These are phyloP conservation scores for Heterobasidion annosum DNA, from an alignment of 1,284 basidiomycete species.

Conservation along the genomic window DNA sequence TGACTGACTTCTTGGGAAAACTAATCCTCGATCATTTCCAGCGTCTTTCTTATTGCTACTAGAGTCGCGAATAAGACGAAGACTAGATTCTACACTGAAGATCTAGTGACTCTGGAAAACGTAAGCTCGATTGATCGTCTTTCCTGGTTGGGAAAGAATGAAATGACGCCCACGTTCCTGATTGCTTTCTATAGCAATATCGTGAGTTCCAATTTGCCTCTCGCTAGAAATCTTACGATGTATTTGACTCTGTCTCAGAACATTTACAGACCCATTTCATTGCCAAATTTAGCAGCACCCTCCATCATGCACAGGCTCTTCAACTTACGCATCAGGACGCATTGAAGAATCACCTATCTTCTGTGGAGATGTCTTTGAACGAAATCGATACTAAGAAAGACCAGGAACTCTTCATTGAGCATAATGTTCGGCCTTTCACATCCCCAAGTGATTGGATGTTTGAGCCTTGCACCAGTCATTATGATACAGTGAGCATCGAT, in stretches of 20 bases:
- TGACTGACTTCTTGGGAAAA: no score
- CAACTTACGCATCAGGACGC: slow-evolving; percentile 49
- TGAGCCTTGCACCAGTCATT: slow-evolving; percentile 66
- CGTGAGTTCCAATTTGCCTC: slow-evolving; percentile 32
- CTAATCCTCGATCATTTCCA: slow-evolving; percentile 16
- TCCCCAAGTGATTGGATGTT: slow-evolving; percentile 61
- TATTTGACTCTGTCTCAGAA: slow-evolving; percentile 31
- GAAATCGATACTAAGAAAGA: slow-evolving; percentile 49
- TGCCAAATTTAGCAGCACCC: slow-evolving; percentile 39
- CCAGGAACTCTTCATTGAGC: slow-evolving; percentile 61
- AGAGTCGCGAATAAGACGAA: slow-evolving; percentile 61
- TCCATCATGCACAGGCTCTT: slow-evolving; percentile 48
- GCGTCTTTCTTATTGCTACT: slow-evolving; percentile 64
- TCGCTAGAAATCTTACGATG: slow-evolving; percentile 5
- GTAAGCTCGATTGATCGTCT: slow-evolving; percentile 32
- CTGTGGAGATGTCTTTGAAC: slow-evolving; percentile 36
- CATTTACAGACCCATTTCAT: slow-evolving; percentile 53
- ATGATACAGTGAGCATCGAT: slow-evolving; percentile 53
- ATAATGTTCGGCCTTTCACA: slow-evolving; percentile 59
- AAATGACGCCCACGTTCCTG: neutral
- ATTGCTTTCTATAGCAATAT: slow-evolving; percentile 39
- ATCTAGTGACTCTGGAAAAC: slow-evolving; percentile 61
- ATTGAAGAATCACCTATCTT: slow-evolving; percentile 38
- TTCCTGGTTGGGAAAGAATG: neutral
- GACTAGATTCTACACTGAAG: slow-evolving; percentile 57